Percentiles rank a stretch among this genome's conserved stretches.
Evolutionary conservation across 495 filamentous ascomycete genomes (phyloP).

Genomic region (Penicillium atrosanguineum): DNA sequence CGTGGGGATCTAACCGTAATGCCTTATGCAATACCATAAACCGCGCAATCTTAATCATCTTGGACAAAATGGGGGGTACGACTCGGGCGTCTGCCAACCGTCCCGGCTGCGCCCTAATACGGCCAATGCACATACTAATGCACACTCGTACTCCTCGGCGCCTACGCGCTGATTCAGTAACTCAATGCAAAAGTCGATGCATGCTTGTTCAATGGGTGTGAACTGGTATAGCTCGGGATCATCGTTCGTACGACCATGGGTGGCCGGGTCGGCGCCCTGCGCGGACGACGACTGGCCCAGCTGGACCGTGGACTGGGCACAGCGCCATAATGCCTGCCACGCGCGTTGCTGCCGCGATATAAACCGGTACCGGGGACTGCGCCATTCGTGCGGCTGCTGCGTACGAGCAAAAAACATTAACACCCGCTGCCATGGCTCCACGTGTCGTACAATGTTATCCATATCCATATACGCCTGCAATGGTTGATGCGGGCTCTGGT

Average conservation of each 20-base stretch:
- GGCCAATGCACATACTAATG: conserved; percentile 8
- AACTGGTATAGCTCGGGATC: neutral
- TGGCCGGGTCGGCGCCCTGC: too few relatives aligned
- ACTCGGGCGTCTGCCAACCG: conserved; percentile 4
- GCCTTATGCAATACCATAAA: conserved; percentile 11
- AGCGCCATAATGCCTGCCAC: neutral
- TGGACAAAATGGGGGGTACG: neutral
- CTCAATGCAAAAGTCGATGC: conserved; percentile 16
- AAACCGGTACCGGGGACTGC: conserved; percentile 1
- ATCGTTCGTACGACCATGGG: neutral
- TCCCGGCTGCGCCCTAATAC: neutral
- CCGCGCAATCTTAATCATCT: conserved; percentile 8
- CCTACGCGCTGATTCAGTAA: conserved; percentile 10
- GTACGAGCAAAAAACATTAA: conserved; percentile 14
- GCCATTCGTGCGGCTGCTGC: conserved; percentile 3
- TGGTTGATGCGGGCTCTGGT: conserved; percentile 3
- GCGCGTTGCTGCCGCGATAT: neutral
- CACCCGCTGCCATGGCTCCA: conserved; percentile 16
- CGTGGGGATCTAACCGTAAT: conserved; percentile 5
- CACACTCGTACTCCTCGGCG: conserved; percentile 8
- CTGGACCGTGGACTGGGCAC: neutral
- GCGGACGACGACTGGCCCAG: too few relatives aligned
- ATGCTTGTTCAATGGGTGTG: neutral
- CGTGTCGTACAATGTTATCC: conserved; percentile 3
- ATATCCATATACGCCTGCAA: conserved; percentile 11